Conservation (phyloP, 2,329 filamentous ascomycete species). For the Exserohilum turcica region DNA sequence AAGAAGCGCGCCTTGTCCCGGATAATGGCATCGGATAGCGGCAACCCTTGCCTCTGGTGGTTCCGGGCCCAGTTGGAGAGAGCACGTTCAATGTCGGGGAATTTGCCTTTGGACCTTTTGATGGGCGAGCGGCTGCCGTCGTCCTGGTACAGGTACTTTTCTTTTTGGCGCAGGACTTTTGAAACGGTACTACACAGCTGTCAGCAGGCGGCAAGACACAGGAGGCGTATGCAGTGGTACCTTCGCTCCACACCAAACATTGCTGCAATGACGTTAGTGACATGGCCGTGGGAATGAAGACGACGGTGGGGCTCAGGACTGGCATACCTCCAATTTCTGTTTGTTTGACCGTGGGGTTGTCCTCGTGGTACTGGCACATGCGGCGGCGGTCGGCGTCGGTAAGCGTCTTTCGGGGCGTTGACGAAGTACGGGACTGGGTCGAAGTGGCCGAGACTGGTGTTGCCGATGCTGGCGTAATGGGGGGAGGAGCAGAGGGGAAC, state of each 20-base stretch:
- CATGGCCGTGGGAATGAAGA: neutral
- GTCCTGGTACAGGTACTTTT: conserved; percentile 86
- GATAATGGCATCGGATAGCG: conserved; percentile 79
- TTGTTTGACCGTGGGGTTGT: conserved; percentile 89
- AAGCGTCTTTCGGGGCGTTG: conserved; percentile 81
- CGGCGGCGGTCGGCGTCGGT: conserved; percentile 86
- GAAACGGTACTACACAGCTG: conserved; percentile 80
- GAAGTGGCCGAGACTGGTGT: conserved; percentile 49
- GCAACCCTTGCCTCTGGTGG: conserved; percentile 73
- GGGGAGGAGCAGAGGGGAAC: conserved; percentile 45
- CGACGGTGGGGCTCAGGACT: conserved; percentile 21
- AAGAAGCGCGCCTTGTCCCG: conserved; percentile 84
- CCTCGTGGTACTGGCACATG: conserved; percentile 93
- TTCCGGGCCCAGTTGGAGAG: conserved; percentile 87
- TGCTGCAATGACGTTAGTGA: conserved; percentile 56
- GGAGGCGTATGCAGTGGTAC: conserved; percentile 56
- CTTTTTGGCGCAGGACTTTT: conserved; percentile 91
- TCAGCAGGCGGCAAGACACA: conserved; percentile 22
- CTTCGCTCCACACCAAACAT: conserved; percentile 97
- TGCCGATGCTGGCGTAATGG: conserved; percentile 46
- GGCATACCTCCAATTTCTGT: conserved; percentile 86
- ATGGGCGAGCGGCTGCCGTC: conserved; percentile 79
- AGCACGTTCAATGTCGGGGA: conserved; percentile 88
- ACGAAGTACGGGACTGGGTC: conserved; percentile 49
- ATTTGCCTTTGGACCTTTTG: conserved; percentile 83